Evolutionary conservation across 139 green algal species (phyloP).

Genomic region (Haematococcus sp.): DNA sequence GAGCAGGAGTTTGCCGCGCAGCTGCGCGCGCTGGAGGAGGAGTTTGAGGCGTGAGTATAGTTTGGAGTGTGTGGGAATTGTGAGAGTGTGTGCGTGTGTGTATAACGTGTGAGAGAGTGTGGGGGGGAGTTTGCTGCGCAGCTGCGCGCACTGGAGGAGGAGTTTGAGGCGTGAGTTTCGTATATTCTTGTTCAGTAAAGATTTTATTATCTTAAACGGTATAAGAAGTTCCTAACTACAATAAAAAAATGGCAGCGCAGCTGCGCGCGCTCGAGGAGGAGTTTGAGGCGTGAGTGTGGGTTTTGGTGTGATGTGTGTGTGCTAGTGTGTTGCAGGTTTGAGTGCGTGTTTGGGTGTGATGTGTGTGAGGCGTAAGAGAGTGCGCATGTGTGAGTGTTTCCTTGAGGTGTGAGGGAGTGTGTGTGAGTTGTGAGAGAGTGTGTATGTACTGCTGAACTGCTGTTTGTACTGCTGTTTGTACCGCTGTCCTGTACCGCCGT

Average conservation of each 20-base stretch:
- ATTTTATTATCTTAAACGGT: no score
- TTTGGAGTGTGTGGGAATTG: neutral
- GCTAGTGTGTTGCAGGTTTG: no score
- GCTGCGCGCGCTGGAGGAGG: conserved; percentile 61
- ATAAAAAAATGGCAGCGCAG: conserved; percentile 58
- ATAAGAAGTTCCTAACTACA: no score
- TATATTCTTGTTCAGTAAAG: neutral
- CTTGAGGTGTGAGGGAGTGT: no score
- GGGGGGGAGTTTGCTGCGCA: conserved; percentile 62
- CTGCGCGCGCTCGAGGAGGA: conserved; percentile 66
- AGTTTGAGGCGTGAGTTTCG: conserved; percentile 61
- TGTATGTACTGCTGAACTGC: neutral
- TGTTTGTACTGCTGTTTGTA: neutral
- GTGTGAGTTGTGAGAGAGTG: neutral
- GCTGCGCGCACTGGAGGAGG: conserved; percentile 61
- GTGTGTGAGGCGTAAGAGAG: neutral
- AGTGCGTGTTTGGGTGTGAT: no score
- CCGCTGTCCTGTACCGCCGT: neutral
- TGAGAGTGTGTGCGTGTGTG: no score
- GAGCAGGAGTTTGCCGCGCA: conserved; percentile 63
- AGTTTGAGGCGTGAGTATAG: conserved; percentile 61
- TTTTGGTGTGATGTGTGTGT: no score
- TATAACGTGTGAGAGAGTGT: no score
- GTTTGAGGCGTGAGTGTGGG: conserved; percentile 53
- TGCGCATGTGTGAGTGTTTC: neutral